Percentiles rank a stretch among this genome's conserved stretches.
Conservation (phyloP, 805 yeast species). For the Lachancea cidri region DNA sequence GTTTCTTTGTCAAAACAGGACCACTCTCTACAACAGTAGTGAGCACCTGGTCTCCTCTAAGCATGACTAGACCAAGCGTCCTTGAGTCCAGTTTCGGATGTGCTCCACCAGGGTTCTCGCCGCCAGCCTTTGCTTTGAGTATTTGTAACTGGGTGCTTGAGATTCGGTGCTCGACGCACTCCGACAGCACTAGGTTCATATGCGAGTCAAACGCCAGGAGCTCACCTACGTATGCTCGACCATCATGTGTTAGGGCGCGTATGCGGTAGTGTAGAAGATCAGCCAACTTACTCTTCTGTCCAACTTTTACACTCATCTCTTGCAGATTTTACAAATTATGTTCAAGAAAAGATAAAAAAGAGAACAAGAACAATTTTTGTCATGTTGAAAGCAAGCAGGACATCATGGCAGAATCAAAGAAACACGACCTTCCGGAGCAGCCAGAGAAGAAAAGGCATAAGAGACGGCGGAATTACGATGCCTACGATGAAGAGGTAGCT, state of each 20-base stretch:
- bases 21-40: constrained; percentile 56
- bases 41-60: constrained; percentile 85
- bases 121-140: constrained; percentile 30
- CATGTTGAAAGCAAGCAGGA: neutral
- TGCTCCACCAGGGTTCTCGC: constrained; percentile 30
- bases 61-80: constrained; percentile 69
- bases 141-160: constrained; percentile 50
- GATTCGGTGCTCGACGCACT: constrained; percentile 76
- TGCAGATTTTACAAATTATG: neutral
- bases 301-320: constrained; percentile 12
- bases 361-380: neutral
- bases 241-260: constrained; percentile 70
- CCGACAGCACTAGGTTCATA: constrained; percentile 79
- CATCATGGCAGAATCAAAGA: constrained; percentile 14
- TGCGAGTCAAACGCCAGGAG: constrained; percentile 84
- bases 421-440: constrained; percentile 14
- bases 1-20: constrained; percentile 44
- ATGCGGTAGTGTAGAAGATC: constrained; percentile 72
- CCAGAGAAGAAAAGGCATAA: constrained; percentile 18
- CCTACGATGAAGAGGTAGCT: constrained; percentile 57
- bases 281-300: constrained; percentile 33
- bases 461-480: constrained; percentile 52
- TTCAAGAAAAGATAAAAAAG: neutral
- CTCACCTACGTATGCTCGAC: constrained; percentile 71
- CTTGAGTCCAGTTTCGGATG: constrained; percentile 61